A percentile compares a stretch with the other conserved stretches of the same genome.
Conservation (phyloP, 1,284 basidiomycete genomes). For the Violaceomyces palustris region DNA sequence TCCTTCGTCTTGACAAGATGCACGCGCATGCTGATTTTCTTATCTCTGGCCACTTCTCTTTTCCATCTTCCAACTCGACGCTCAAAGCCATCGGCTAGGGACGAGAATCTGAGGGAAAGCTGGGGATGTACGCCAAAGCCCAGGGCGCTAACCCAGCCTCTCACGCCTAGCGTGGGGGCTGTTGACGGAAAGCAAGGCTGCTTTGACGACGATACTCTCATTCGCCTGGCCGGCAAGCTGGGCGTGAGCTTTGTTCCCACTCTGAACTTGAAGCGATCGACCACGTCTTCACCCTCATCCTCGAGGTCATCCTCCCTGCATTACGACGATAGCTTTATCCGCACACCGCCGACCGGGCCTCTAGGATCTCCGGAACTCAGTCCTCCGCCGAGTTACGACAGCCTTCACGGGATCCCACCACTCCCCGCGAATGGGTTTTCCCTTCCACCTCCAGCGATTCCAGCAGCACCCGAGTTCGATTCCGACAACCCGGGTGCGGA, state of each 20-base stretch:
- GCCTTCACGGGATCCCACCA: conserved; percentile 37
- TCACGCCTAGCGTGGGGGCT: conserved; percentile 31
- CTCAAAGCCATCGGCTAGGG: conserved; percentile 54
- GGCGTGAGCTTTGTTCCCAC: conserved; percentile 15
- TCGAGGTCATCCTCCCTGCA: neutral
- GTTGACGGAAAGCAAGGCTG: conserved; percentile 17
- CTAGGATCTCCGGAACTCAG: conserved; percentile 38
- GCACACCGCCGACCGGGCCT: conserved; percentile 51
- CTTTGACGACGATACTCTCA: conserved; percentile 17
- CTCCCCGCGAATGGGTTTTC: conserved; percentile 23
- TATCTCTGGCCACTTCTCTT: too few species aligned
- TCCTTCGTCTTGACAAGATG: conserved; percentile 1
- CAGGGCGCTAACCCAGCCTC: conserved; percentile 42
- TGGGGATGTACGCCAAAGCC: conserved; percentile 55
- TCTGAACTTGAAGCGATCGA: neutral
- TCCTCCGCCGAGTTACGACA: conserved; percentile 48
- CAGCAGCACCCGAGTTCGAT: conserved; percentile 5
- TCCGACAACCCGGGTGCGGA: too few species aligned
- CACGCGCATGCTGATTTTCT: too few species aligned
- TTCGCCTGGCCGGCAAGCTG: conserved; percentile 29
- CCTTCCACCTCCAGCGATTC: conserved; percentile 34
- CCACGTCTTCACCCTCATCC: neutral
- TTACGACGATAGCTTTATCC: conserved; percentile 50
- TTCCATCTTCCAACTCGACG: neutral
- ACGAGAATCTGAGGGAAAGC: conserved; percentile 52